phyloP scores from a whole-genome alignment of 2,329 filamentous ascomycete genomes.

The Chrysosporium queenslandicum region DNA sequence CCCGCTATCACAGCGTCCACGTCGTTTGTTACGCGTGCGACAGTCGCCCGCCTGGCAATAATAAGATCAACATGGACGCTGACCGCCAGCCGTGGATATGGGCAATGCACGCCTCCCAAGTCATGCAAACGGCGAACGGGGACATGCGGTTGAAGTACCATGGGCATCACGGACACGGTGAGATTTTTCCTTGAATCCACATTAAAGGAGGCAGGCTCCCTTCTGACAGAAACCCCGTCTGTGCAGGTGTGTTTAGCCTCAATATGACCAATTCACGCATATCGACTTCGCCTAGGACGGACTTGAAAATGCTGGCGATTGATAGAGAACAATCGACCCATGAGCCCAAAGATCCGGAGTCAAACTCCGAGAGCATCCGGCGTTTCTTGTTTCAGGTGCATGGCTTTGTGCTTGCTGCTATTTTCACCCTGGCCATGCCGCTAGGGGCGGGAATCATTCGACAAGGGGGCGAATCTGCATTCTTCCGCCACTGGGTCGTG shows the following conservation, averaged over 20 bases:
- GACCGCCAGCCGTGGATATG: constrained; percentile 9
- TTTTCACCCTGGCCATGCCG: background rate
- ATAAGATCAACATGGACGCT: background rate
- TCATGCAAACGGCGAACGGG: constrained; percentile 8
- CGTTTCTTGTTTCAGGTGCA: constrained; percentile 3
- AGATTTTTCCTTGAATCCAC: no score
- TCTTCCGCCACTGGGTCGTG: constrained; percentile 1
- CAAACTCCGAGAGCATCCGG: background rate
- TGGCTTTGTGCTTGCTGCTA: background rate
- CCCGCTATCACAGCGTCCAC: constrained; percentile 4
- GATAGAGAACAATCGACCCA: background rate
- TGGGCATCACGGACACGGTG: constrained; percentile 6
- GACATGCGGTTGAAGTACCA: constrained; percentile 1
- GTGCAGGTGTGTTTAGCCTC: background rate
- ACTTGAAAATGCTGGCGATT: background rate
- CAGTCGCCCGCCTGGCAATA: background rate
- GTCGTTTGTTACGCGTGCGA: constrained; percentile 10
- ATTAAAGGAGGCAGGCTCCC: no score
- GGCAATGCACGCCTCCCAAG: constrained; percentile 3
- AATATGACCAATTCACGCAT: background rate
- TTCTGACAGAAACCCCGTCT: background rate
- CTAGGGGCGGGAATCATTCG: constrained; percentile 3
- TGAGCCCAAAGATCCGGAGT: background rate
- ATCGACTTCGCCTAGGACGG: background rate
- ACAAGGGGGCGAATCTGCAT: background rate